Base-by-base conservation (phyloP, 495 filamentous ascomycete genomes). In the Glonium stellatum region DNA sequence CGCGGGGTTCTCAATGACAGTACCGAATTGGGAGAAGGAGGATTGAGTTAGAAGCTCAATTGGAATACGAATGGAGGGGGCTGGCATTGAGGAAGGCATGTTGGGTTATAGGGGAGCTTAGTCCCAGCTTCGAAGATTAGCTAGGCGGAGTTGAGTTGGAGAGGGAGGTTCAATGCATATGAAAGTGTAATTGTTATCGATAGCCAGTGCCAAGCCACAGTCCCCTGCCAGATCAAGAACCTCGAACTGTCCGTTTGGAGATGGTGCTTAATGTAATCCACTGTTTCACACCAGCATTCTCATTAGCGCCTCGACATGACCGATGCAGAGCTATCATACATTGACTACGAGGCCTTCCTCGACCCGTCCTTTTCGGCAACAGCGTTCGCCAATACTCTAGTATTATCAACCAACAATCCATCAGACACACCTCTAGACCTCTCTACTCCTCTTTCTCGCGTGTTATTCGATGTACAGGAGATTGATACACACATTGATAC, bases 381-480 rank as follows among this genome's bases (percentile, higher is more conserved):
- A 47, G 72, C 82, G 35, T 97, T 96, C 67, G 92, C 93, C 66
- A 95, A 96, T 73, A 84, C 84, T 25, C 83, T 98, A 44, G 88
- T 97, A 35, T 82, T 89, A 35, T 79, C 82, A 48, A 97, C 93
- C 57, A 97, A 96, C 78, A 93, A 96, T 79, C 81, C 89, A 46
- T 87, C 83, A 65, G 93, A 97, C 73, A 87, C 86, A 4, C 86
- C 90, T 34, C 79, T 97, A 68, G 93, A 97, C 75, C 86, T 97
- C 56, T 88, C 90, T 5, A 97, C 93, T 36, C 93, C 93, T 2
- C 82, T 97, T 37, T 96, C 92, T 1, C 83, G 89, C 50, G 93
- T 97, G 12, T 81, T 97, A 18, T 99, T 99, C 73, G 93, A 99
- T 73, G 82, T 95, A 15, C 93, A 99, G 71, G 93, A 97, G 72